These are phyloP conservation scores for Citrus cavaleriei DNA, from an alignment of 345 rosid species.

Conservation along the genomic window DNA sequence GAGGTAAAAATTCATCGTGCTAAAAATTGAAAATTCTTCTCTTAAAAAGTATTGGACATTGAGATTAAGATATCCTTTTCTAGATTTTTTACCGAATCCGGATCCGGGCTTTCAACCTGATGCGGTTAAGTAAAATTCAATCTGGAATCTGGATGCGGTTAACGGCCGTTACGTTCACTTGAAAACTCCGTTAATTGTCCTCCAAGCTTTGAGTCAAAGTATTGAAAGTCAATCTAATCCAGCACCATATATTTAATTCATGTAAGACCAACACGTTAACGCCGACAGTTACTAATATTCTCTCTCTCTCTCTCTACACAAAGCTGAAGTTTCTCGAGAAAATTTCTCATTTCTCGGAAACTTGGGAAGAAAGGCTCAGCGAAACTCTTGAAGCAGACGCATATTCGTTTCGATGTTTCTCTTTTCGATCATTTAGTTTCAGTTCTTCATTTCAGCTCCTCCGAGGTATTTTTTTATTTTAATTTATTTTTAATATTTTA, in stretches of 20 bases:
- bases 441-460: background rate
- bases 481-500: background rate
- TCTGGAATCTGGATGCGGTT: too few species aligned
- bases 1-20: too few species aligned
- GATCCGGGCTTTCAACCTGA: too few species aligned
- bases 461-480: conserved; percentile 5
- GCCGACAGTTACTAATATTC: background rate
- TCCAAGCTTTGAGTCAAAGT: background rate
- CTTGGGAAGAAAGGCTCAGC: conserved; percentile 11
- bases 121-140: too few species aligned
- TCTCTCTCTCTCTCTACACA: background rate
- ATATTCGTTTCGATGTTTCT: background rate
- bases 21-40: too few species aligned
- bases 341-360: conserved; percentile 14
- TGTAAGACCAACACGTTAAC: background rate
- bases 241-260: background rate
- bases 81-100: too few species aligned
- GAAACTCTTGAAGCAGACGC: background rate
- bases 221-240: background rate
- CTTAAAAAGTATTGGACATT: too few species aligned
- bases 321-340: conserved; percentile 8
- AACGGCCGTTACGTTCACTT: background rate
- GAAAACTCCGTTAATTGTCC: background rate
- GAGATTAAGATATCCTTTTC: too few species aligned
- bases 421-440: conserved; percentile 7